Evolutionary conservation across 441 rosid species (phyloP).

Genomic region (Aquilaria agallochum): DNA sequence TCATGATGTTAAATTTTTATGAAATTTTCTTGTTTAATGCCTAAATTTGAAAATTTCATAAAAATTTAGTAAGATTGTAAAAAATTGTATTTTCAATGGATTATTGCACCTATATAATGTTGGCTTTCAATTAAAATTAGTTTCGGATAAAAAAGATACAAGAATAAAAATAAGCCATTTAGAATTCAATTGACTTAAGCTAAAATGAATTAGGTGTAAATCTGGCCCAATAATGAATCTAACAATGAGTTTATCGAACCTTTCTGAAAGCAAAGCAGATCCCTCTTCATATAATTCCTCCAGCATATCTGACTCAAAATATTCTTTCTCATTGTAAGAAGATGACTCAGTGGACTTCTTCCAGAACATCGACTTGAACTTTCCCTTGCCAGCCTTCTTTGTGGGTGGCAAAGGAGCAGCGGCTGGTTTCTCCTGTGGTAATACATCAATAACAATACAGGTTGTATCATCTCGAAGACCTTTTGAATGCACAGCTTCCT

Average conservation of each 20-base stretch:
- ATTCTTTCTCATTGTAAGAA: slow-evolving; percentile 62
- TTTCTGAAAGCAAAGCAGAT: slow-evolving; percentile 96
- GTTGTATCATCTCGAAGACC: slow-evolving; percentile 99
- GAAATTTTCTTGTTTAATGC: no score
- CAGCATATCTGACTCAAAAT: slow-evolving; percentile 68
- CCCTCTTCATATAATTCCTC: slow-evolving; percentile 95
- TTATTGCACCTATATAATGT: no score
- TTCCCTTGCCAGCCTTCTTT: slow-evolving; percentile 77
- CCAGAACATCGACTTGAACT: slow-evolving; percentile 82
- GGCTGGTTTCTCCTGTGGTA: slow-evolving; percentile 75
- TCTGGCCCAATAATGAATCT: no score
- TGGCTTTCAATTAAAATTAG: no score
- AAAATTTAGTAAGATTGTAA: no score
- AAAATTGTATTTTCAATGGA: no score
- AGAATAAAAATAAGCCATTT: no score
- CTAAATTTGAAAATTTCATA: no score
- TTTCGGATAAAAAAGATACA: no score
- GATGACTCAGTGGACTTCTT: slow-evolving; percentile 69
- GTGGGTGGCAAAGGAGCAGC: slow-evolving; percentile 67
- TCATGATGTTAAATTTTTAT: no score
- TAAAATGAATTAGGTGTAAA: no score
- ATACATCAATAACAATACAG: slow-evolving; percentile 89
- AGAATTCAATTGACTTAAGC: no score
- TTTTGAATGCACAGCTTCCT: slow-evolving; percentile 83
- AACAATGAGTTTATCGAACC: slow-evolving; percentile 34